Evolutionary conservation across 495 filamentous ascomycete genomes (phyloP), one percentile per base, ranked within the genome.

Genomic region (Collariella sp.): DNA sequence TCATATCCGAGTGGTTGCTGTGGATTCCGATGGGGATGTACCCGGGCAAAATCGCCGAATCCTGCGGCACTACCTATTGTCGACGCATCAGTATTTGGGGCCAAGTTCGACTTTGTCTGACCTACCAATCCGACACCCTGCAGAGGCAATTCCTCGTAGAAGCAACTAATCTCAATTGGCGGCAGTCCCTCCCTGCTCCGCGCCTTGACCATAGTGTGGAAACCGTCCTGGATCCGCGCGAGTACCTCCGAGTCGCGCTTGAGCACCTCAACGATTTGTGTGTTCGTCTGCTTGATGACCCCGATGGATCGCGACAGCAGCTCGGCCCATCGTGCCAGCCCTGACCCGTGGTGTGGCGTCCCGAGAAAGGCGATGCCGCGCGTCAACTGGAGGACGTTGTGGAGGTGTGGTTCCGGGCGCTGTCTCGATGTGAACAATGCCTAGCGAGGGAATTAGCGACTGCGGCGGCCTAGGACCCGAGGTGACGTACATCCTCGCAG

Each of bases 311-410:
- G 49, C 11, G 54, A 44, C 2, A 61, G 46, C 31, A 12, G 12
- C 46, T 51, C 33, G 33, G 55, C 67, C 65, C 65, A 74, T 16
- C 51, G 9, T 16, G 66, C 72, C 18, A 72, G 60, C 20, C 55
- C 58, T 31, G 67, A 11, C 1, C 70, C 71, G 22, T 42, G 54
- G 51, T 77, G 74, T 6, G 72, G 73, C 23, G 71, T 73, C 2
- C 72, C 69, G 76, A 31, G 61, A 52, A 76, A 77, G 7, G 63
- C 50, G 33, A 77, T 64, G 7, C 65, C 70, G 10, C 56, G 52
- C n/a, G 67, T 69, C 13, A 13, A 65, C 11, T 56, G 35, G 29
- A 68, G 60, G 7, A 76, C 59, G 9, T 41, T 55, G 26, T 59
- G 52, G 2, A 72, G 61, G 56, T 71, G 63, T 41, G 5, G 23